Percentiles rank a stretch among this genome's conserved stretches.
These are phyloP conservation scores for Fusarium transvaalense DNA, from an alignment of 2,329 filamentous ascomycete genomes.

Conservation along the genomic window DNA sequence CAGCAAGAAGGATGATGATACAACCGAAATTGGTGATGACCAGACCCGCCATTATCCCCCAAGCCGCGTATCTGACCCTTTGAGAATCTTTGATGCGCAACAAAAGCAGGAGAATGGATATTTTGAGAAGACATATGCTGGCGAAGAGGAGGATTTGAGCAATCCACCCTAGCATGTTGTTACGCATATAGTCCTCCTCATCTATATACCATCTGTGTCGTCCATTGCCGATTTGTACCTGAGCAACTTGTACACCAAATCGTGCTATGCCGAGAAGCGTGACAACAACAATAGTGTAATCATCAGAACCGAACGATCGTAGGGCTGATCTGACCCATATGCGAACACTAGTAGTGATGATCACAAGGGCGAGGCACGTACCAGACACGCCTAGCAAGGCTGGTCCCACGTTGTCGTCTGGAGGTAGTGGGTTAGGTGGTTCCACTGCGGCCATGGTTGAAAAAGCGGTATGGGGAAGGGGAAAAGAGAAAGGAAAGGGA, in stretches of 20 bases:
- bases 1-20: slow-evolving; percentile 52
- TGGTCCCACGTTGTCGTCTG: slow-evolving; percentile 53
- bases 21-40: slow-evolving; percentile 50
- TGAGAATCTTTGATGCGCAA: slow-evolving; percentile 57
- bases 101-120: slow-evolving; percentile 57
- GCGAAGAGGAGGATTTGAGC: slow-evolving; percentile 58
- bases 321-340: slow-evolving; percentile 50
- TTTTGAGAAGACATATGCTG: slow-evolving; percentile 56
- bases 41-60: slow-evolving; percentile 50
- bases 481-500: background rate
- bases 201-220: slow-evolving; percentile 54
- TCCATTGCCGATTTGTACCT: slow-evolving; percentile 54
- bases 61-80: slow-evolving; percentile 50
- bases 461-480: background rate
- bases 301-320: slow-evolving; percentile 54
- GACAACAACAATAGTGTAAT: slow-evolving; percentile 53
- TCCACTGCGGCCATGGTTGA: slow-evolving; percentile 27
- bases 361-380: slow-evolving; percentile 50
- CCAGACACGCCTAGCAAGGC: slow-evolving; percentile 51
- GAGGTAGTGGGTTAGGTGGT: slow-evolving; percentile 51
- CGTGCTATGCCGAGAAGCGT: slow-evolving; percentile 50
- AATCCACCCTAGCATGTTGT: slow-evolving; percentile 56
- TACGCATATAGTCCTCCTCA: slow-evolving; percentile 49
- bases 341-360: slow-evolving; percentile 51
- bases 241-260: slow-evolving; percentile 52